Percentiles rank a stretch among this genome's conserved stretches.
These are phyloP conservation scores for Thielaviopsis euricoi DNA, from an alignment of 2,329 filamentous ascomycete species.

Conservation along the genomic window DNA sequence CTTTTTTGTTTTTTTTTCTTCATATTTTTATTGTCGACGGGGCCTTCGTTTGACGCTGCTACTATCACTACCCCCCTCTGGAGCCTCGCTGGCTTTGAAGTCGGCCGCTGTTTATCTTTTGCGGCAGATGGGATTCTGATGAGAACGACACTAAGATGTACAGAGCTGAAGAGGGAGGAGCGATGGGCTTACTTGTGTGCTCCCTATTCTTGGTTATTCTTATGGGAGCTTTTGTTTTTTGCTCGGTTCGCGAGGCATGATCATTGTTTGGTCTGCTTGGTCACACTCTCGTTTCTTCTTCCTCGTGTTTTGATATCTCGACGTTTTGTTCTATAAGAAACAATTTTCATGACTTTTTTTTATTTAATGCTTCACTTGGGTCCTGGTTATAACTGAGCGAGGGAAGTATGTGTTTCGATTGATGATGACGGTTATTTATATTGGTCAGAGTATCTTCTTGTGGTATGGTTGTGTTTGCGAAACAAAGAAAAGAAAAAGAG, in stretches of 20 bases:
- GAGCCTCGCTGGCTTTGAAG: background rate
- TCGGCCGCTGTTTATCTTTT: too few relatives aligned
- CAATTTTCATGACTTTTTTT: background rate
- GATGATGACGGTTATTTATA: background rate
- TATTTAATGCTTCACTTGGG: background rate
- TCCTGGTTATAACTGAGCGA: background rate
- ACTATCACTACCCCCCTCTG: background rate
- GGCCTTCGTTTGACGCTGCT: background rate
- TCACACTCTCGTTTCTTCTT: background rate
- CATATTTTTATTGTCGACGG: slow-evolving; percentile 3
- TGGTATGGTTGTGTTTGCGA: background rate
- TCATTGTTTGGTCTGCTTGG: background rate
- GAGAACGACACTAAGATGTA: background rate
- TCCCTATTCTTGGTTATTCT: background rate
- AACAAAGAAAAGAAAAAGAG: too few relatives aligned
- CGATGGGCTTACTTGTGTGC: background rate
- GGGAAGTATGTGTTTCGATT: too few relatives aligned
- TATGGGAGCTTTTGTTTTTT: background rate
- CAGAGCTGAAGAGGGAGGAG: background rate
- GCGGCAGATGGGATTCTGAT: background rate
- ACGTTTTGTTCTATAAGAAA: background rate
- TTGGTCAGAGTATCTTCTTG: background rate
- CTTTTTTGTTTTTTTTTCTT: slow-evolving; percentile 13
- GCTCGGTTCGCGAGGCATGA: background rate
- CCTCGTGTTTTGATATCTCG: background rate